Base-by-base conservation (phyloP, 345 rosid genomes). In the Linum tenue region DNA sequence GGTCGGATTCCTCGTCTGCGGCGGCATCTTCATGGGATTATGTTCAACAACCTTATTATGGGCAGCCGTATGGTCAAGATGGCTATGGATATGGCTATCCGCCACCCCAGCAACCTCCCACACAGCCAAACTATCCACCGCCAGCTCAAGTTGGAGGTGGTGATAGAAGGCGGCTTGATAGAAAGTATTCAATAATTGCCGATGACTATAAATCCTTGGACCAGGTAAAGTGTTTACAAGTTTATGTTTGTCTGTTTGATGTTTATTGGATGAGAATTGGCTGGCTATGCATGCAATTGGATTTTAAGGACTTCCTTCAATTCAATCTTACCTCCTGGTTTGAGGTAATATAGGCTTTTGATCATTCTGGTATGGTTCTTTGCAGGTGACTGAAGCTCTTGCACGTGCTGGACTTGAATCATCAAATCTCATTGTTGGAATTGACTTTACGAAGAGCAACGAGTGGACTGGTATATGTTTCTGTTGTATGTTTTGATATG, bases 121-220 rank as follows among this genome's bases (percentile, higher is more conserved):
- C 80, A 40, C 78, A 66, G 17, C 81, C 60, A 36, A 60, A 75
- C 60, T 61, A 67, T 72, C 59, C 79, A 6, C 50, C 56, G 10
- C 43, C 31, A 1, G 31, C 75, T 70, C 86, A 71, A 37, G 67
- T 74, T 42, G 22, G n/a, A 7, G 57, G 65, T 15, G 62, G 70
- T 36, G 75, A 79, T 64, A 81, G 69, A 60, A 87, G 77, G 79
- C 80, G 44, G 69, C 79, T 89, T 67, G 94, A 89, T 5, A 80
- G 90, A 42, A 87, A 74, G 82, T 89, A 77, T 69, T 92, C 96
- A 0, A 83, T 73, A 64, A 86, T 92, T 64, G 81, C 92, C 1
- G 98, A 92, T 72, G 60, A 90, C 55, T 92, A 83, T 80, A 81
- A 76, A 63, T 85, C 97, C 60, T 77, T 92, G 58, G 90, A 88